Percentiles rank a stretch among this genome's conserved stretches.
Conservation (phyloP, 257 asterid species). For the Solanum chmielewskii region DNA sequence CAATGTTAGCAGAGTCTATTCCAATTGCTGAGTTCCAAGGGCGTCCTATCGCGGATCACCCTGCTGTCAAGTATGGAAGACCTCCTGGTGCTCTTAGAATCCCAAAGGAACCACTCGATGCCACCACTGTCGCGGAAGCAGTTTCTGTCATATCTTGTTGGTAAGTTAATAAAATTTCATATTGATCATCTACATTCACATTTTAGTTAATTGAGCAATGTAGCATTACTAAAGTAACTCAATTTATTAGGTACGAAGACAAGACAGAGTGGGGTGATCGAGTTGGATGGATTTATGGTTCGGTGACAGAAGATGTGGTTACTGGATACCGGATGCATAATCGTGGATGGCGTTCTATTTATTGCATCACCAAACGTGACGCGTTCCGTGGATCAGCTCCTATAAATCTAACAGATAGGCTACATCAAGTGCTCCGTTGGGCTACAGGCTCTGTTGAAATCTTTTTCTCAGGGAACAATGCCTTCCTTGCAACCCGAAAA, state of each 20-base stretch:
- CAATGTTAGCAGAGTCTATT: constrained; percentile 25
- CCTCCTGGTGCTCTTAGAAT: constrained; percentile 26
- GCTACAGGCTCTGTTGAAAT: constrained; percentile 40
- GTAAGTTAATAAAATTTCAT: neutral
- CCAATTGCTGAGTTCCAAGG: constrained; percentile 36
- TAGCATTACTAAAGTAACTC: neutral
- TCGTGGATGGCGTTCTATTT: constrained; percentile 35
- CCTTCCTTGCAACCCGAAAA: constrained; percentile 9
- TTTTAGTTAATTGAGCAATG: neutral
- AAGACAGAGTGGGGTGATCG: constrained; percentile 41
- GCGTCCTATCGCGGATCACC: constrained; percentile 41
- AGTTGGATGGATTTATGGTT: constrained; percentile 42
- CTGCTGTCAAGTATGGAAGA: constrained; percentile 38
- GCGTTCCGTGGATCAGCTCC: constrained; percentile 43
- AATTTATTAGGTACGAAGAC: constrained; percentile 23
- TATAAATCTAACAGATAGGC: constrained; percentile 32
- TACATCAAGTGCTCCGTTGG: constrained; percentile 38
- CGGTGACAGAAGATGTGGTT: constrained; percentile 37
- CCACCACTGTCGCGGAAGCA: constrained; percentile 35
- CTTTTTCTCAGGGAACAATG: constrained; percentile 29
- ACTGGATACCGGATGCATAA: constrained; percentile 45
- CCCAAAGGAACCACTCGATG: constrained; percentile 28
- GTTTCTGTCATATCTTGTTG: constrained; percentile 34
- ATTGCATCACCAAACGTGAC: constrained; percentile 29
- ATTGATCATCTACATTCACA: neutral